Conservation (phyloP, 164 flowering plant genomes). For the Umbilicus rupestris region DNA sequence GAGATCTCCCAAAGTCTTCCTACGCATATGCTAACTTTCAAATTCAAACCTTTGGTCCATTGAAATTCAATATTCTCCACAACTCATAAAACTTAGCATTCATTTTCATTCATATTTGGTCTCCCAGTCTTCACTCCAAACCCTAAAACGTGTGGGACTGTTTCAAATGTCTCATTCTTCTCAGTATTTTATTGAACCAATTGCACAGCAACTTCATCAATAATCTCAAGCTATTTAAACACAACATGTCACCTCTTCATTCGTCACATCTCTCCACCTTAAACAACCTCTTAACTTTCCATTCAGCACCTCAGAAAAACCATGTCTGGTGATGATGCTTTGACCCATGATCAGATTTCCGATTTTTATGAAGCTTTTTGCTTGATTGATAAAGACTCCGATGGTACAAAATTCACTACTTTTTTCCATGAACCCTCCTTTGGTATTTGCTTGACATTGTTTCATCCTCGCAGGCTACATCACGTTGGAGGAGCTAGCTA, state of each 20-base stretch:
- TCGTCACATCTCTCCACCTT: background rate
- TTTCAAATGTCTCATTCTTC: background rate
- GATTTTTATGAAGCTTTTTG: conserved; percentile 46
- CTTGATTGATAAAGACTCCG: conserved; percentile 39
- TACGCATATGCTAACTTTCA: background rate
- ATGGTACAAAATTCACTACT: conserved; percentile 19
- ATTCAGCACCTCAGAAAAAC: background rate
- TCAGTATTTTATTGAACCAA: background rate
- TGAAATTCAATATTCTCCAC: background rate
- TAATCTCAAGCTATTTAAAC: background rate
- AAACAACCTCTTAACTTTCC: too few relatives aligned
- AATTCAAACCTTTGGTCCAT: background rate
- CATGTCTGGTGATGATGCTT: conserved; percentile 12
- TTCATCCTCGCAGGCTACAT: conserved; percentile 22
- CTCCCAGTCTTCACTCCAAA: background rate
- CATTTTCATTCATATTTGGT: background rate
- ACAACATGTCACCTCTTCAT: background rate
- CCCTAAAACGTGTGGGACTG: background rate
- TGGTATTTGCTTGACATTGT: too few relatives aligned
- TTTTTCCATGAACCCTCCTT: too few relatives aligned
- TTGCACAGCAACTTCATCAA: background rate
- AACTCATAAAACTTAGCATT: background rate
- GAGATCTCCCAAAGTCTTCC: background rate
- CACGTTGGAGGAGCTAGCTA: conserved; percentile 34
- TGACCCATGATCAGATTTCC: conserved; percentile 33